Evolutionary conservation across 495 filamentous ascomycete species (phyloP).

Genomic region (Aspergillus nanangensis): DNA sequence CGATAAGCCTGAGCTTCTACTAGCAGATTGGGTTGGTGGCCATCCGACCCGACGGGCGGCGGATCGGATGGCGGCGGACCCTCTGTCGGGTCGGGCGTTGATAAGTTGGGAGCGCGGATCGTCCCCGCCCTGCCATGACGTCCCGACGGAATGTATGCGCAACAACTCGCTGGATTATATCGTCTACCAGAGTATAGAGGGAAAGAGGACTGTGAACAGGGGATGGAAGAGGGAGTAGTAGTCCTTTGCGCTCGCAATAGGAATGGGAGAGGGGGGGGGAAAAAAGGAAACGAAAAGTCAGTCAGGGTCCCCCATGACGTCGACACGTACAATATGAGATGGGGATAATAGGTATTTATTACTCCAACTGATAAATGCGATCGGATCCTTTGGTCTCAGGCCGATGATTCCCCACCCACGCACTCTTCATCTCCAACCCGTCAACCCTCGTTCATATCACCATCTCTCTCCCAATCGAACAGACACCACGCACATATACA

Average conservation of each 20-base stretch:
- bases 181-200: too few relatives aligned
- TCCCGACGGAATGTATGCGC: conserved; percentile 8
- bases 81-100: conserved; percentile 14
- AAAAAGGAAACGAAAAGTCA: too few relatives aligned
- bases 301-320: neutral
- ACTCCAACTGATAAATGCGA: neutral
- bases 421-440: neutral
- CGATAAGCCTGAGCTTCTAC: neutral
- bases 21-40: conserved; percentile 2
- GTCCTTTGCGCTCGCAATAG: too few relatives aligned
- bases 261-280: too few relatives aligned
- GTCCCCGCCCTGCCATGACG: neutral
- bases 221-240: neutral
- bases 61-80: conserved; percentile 20
- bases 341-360: neutral
- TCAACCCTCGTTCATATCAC: too few relatives aligned
- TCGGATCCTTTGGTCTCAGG: neutral
- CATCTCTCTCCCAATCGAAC: too few relatives aligned
- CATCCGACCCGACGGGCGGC: conserved; percentile 27
- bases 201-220: too few relatives aligned
- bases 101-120: conserved; percentile 9
- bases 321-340: neutral
- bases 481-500: conserved; percentile 1
- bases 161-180: neutral
- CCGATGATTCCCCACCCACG: too few relatives aligned